Base-by-base conservation (phyloP, 139 green algal genomes). In the Asterochloris sp. region DNA sequence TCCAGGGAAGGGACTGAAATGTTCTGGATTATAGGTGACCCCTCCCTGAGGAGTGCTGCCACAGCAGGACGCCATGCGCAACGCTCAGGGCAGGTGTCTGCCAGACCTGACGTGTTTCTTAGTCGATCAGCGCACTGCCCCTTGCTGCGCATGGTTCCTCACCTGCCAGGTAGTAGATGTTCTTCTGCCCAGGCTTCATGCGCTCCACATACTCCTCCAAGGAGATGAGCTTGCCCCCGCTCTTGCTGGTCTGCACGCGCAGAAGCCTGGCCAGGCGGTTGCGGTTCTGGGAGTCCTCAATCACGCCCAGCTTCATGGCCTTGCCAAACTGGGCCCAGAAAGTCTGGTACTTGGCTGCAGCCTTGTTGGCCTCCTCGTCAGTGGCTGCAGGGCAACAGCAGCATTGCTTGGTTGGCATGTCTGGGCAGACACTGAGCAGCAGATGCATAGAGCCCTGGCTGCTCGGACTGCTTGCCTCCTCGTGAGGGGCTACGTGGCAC, bases 161-260 rank as follows among this genome's bases (percentile, higher is more conserved):
- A 92, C 95, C 95, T 19, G 94, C 89, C 15, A 99, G 81, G 91
- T 96, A 99, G 90, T 98, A 99, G 89, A 99, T 99, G 76, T 93
- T 83, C 91, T 98, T 98, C 86, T 98, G 95, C 10, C 88, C 93
- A 24, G 90, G 80, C 93, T 98, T 98, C 95, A 99, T 98, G 80
- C 94, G 86, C 13, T 73, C 78, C 4, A 98, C 87, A 85, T 99
- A 99, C 67, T 96, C 91, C 0, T 97, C 92, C 76, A 99, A 86
- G 62, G 80, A 92, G 71, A 86, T 96, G 17, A 94, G 82, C 87
- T 94, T 92, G 78, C 92, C 90, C 0, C 66, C 54, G 13, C 88
- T 95, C 21, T 78, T 78, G 62, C 61, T 80, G 77, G 83, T 86
- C 21, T 79, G 69, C 54, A 86, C 78, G 47, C 83, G 76, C n/a